Percentiles rank a stretch among this genome's conserved stretches.
Evolutionary conservation across 1,284 basidiomycete species (phyloP).

Genomic region (Trametes polyzona): DNA sequence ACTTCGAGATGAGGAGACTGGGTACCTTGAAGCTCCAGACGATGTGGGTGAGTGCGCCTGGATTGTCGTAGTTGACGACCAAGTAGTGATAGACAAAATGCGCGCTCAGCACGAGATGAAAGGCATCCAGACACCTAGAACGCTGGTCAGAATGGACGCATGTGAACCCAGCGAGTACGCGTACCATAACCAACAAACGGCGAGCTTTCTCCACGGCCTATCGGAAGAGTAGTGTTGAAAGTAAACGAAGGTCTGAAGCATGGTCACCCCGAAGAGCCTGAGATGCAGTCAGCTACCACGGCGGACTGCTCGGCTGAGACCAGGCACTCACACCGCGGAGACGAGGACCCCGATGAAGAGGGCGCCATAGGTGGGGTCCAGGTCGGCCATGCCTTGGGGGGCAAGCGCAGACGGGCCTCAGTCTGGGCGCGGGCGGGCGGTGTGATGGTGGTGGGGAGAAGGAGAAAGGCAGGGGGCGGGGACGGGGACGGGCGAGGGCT

Average conservation of each 20-base stretch:
- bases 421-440: background rate
- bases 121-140: conserved; percentile 29
- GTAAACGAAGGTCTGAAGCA: conserved; percentile 46
- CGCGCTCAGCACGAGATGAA: conserved; percentile 28
- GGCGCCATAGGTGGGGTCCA: conserved; percentile 30
- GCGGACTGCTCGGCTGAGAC: background rate
- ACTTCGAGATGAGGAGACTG: background rate
- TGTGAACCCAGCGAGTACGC: background rate
- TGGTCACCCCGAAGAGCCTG: conserved; percentile 46
- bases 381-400: conserved; percentile 20
- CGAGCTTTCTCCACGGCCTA: conserved; percentile 38
- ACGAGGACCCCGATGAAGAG: conserved; percentile 30
- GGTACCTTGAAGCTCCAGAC: conserved; percentile 33
- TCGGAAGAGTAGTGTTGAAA: conserved; percentile 43
- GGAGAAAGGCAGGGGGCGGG: background rate
- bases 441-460: background rate
- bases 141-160: background rate
- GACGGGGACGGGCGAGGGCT: background rate
- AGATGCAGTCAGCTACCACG: background rate
- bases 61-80: conserved; percentile 26
- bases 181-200: conserved; percentile 39
- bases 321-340: conserved; percentile 24
- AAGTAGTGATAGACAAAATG: conserved; percentile 32
- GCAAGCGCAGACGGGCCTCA: background rate
- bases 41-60: conserved; percentile 20